A percentile compares a stretch with the other conserved stretches of the same genome.
Evolutionary conservation across 148 eudicot species (phyloP).

Genomic region (Silene conica): DNA sequence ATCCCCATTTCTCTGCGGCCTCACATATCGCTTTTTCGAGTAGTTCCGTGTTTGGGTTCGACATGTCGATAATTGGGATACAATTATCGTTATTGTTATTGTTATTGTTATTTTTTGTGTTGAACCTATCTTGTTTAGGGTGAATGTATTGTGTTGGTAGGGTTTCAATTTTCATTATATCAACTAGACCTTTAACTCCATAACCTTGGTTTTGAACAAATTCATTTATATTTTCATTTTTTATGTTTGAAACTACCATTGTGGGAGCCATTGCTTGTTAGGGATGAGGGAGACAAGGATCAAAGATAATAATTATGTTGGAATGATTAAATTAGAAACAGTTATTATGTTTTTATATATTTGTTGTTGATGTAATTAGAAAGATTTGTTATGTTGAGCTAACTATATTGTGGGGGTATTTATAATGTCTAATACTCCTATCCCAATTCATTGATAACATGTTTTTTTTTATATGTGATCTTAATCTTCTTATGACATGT

Average conservation of each 20-base stretch:
- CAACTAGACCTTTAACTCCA: conserved; percentile 35
- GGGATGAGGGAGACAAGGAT: too few species aligned
- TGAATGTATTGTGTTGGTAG: conserved; percentile 31
- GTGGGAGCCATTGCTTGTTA: conserved; percentile 3
- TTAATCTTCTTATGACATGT: too few species aligned
- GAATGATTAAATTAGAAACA: too few species aligned
- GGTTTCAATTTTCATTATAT: conserved; percentile 14
- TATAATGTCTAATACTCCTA: too few species aligned
- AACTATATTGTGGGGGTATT: too few species aligned
- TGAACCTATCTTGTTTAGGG: conserved; percentile 26
- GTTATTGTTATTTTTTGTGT: neutral
- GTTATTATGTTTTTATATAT: too few species aligned
- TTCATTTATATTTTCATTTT: neutral
- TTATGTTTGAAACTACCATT: neutral
- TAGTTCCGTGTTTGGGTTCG: conserved; percentile 15
- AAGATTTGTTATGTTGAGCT: too few species aligned
- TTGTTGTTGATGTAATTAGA: too few species aligned
- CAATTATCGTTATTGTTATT: conserved; percentile 11
- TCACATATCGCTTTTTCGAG: conserved; percentile 18
- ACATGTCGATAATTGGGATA: conserved; percentile 40
- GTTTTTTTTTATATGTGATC: too few species aligned
- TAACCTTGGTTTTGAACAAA: conserved; percentile 33
- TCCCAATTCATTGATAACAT: too few species aligned
- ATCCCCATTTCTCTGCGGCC: conserved; percentile 31
- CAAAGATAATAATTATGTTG: too few species aligned